A percentile compares a stretch with the other conserved stretches of the same genome.
Evolutionary conservation across 306 rosid species (phyloP).

Genomic region (Neltuma alba): DNA sequence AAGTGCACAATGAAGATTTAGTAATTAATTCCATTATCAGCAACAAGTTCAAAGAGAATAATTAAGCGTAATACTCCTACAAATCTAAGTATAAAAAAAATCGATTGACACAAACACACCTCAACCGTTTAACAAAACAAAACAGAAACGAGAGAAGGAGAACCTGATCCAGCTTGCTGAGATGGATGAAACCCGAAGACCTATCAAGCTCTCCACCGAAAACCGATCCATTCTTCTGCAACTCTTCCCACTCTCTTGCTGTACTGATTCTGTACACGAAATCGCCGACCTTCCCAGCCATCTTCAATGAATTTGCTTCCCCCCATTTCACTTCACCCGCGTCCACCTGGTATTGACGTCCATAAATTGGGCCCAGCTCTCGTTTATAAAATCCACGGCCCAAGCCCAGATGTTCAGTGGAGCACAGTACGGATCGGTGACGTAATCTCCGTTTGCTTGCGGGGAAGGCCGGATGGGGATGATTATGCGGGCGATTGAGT

Average conservation of each 20-base stretch:
- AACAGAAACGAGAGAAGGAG: constrained; percentile 4
- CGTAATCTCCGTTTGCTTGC: too few species aligned
- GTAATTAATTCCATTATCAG: not conserved
- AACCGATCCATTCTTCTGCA: constrained; percentile 54
- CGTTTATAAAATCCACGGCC: not conserved
- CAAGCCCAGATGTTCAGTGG: not conserved
- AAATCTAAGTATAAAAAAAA: not conserved
- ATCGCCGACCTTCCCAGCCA: constrained; percentile 40
- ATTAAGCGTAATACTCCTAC: not conserved
- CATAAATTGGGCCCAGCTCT: not conserved
- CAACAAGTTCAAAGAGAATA: not conserved
- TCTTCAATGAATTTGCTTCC: constrained; percentile 5
- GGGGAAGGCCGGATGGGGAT: not conserved
- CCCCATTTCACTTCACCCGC: not conserved
- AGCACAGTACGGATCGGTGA: not conserved
- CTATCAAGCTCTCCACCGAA: constrained; percentile 74
- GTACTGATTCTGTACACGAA: constrained; percentile 77
- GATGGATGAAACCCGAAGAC: constrained; percentile 77
- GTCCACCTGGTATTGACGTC: not conserved
- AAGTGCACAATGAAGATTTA: not conserved
- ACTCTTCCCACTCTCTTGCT: constrained; percentile 69
- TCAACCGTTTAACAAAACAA: not conserved
- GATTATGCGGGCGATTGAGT: not conserved
- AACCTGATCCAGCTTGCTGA: constrained; percentile 82
- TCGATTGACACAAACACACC: not conserved